These are phyloP conservation scores for Noccaea bulbosa DNA, from an alignment of 345 rosid genomes.

Conservation along the genomic window DNA sequence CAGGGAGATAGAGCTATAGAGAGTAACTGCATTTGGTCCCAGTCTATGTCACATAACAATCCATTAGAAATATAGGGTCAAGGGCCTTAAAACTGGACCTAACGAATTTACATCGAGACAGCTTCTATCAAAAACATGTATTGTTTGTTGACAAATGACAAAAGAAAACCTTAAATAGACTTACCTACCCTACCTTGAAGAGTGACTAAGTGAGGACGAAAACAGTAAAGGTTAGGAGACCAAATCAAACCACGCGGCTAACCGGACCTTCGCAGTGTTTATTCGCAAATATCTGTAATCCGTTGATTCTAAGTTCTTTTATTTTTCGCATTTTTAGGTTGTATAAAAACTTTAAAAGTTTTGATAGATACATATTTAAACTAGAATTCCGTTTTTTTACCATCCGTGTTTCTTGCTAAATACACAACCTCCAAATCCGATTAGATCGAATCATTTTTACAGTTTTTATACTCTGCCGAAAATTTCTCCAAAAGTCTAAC, in stretches of 20 bases:
- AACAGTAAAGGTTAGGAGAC: background rate
- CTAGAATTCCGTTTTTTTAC: background rate
- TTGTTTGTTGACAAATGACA: constrained; percentile 20
- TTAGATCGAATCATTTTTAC: constrained; percentile 24
- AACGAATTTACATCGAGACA: constrained; percentile 4
- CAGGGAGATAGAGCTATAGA: background rate
- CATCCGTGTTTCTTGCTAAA: constrained; percentile 29
- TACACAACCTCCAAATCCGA: constrained; percentile 28
- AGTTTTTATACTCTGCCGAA: constrained; percentile 27
- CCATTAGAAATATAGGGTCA: background rate
- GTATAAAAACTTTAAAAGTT: no score
- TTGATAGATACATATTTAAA: background rate
- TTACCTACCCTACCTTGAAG: constrained; percentile 4
- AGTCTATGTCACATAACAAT: background rate
- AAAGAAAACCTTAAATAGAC: constrained; percentile 26
- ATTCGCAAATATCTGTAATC: background rate
- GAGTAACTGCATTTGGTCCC: constrained; percentile 14
- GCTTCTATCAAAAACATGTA: constrained; percentile 5
- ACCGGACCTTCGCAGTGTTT: constrained; percentile 5
- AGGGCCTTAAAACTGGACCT: constrained; percentile 18
- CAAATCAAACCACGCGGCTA: background rate
- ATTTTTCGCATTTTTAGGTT: background rate
- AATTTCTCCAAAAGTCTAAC: constrained; percentile 23
- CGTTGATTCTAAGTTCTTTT: background rate
- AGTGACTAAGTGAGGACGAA: constrained; percentile 19